phyloP scores from a whole-genome alignment of 345 rosid species.

The Boechera divaricarpa region DNA sequence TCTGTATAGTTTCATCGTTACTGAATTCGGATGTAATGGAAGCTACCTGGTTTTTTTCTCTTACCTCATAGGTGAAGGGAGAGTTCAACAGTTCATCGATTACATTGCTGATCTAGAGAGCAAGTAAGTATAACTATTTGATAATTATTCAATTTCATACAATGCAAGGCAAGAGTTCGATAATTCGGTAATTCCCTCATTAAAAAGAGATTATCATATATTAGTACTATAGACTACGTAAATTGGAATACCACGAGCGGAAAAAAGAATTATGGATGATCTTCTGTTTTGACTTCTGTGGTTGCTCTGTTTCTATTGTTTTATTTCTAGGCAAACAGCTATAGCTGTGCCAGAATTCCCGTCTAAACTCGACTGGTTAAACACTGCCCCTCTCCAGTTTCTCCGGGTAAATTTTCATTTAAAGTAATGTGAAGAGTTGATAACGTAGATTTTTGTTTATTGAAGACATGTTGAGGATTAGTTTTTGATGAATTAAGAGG shows the following conservation, averaged over 20 bases:
- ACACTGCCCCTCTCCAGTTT: slow-evolving; percentile 86
- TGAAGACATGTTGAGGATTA: not conserved
- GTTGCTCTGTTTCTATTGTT: slow-evolving; percentile 16
- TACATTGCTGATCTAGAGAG: slow-evolving; percentile 82
- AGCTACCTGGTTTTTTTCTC: slow-evolving; percentile 14
- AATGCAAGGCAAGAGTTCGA: not conserved
- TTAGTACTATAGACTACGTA: not conserved
- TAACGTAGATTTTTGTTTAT: slow-evolving; percentile 1
- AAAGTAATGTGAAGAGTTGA: slow-evolving; percentile 17
- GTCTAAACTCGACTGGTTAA: slow-evolving; percentile 86
- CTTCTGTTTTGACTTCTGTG: slow-evolving; percentile 18
- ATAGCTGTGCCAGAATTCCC: slow-evolving; percentile 86
- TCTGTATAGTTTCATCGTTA: not conserved
- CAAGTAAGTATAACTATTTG: slow-evolving; percentile 50
- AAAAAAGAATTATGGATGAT: not conserved
- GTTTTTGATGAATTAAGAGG: slow-evolving; percentile 5
- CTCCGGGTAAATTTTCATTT: slow-evolving; percentile 58
- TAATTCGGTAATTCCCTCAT: not conserved
- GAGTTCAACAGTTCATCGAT: slow-evolving; percentile 73
- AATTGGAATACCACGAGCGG: not conserved
- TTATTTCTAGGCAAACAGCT: slow-evolving; percentile 61
- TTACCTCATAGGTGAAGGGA: slow-evolving; percentile 54
- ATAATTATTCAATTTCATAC: not conserved
- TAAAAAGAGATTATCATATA: not conserved
- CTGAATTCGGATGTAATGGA: not conserved